A percentile compares a stretch with the other conserved stretches of the same genome.
phyloP scores from a whole-genome alignment of 2,329 filamentous ascomycete genomes.

The Aspergillus chevalieri region DNA sequence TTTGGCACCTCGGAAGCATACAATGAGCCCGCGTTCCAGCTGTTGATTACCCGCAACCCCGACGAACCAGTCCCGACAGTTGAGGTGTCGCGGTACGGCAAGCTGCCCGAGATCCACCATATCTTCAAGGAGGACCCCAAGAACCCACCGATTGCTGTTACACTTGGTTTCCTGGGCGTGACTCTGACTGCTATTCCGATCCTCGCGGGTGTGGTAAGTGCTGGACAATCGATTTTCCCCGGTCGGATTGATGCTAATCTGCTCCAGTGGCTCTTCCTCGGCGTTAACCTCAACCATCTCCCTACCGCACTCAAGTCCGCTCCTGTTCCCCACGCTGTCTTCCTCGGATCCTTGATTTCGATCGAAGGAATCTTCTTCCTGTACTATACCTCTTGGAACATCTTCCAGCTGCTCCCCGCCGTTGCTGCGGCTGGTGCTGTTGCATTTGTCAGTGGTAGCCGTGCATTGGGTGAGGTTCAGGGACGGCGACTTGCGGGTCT shows the following conservation, averaged over 20 bases:
- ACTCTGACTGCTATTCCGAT: constrained; percentile 68
- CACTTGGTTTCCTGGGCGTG: constrained; percentile 66
- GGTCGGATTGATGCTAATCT: constrained; percentile 6
- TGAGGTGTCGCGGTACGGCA: constrained; percentile 75
- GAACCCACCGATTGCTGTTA: constrained; percentile 75
- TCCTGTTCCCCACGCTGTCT: constrained; percentile 73
- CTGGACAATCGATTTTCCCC: background rate
- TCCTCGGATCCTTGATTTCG: constrained; percentile 78
- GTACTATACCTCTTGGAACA: constrained; percentile 87
- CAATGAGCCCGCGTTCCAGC: constrained; percentile 64
- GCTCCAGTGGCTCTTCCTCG: constrained; percentile 68
- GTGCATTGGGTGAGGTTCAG: constrained; percentile 90
- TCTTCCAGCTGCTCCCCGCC: constrained; percentile 81
- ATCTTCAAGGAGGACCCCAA: constrained; percentile 74
- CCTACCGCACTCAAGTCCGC: constrained; percentile 67
- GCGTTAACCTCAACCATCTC: constrained; percentile 76
- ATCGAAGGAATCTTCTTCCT: constrained; percentile 92
- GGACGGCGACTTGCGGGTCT: constrained; percentile 71
- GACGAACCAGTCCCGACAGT: constrained; percentile 54
- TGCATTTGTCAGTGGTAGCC: constrained; percentile 78
- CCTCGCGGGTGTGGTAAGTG: constrained; percentile 63
- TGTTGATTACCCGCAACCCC: constrained; percentile 61
- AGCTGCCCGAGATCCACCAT: constrained; percentile 80
- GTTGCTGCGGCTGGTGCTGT: constrained; percentile 62
- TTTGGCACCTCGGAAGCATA: constrained; percentile 70